These are phyloP conservation scores for Hemileia vastatrix DNA, from an alignment of 1,284 basidiomycete species.

Conservation along the genomic window DNA sequence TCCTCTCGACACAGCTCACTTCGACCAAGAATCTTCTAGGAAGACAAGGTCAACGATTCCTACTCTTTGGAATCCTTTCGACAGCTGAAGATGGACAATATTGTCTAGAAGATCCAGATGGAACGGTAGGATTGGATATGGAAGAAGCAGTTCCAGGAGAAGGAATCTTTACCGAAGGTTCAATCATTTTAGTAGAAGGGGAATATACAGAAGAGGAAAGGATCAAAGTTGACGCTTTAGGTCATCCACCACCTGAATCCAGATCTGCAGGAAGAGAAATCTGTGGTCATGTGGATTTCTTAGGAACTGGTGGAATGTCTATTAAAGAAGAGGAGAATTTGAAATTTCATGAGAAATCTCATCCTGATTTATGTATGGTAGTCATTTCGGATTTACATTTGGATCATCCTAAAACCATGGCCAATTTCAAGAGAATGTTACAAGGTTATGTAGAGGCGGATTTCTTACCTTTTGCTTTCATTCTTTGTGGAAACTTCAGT, in stretches of 20 bases:
- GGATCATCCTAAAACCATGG: slow-evolving; percentile 74
- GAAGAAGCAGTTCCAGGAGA: slow-evolving; percentile 84
- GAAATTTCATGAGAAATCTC: slow-evolving; percentile 8
- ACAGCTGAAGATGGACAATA: slow-evolving; percentile 81
- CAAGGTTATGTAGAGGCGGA: slow-evolving; percentile 85
- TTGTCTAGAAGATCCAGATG: slow-evolving; percentile 88
- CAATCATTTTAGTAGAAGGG: slow-evolving; percentile 87
- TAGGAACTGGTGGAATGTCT: slow-evolving; percentile 82
- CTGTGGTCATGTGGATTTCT: slow-evolving; percentile 87
- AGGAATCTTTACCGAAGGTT: slow-evolving; percentile 93
- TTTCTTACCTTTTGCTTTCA: slow-evolving; percentile 65
- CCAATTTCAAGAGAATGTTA: slow-evolving; percentile 71
- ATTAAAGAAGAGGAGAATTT: slow-evolving; percentile 74
- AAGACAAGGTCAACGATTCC: slow-evolving; percentile 75
- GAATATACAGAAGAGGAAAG: slow-evolving; percentile 88
- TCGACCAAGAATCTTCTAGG: slow-evolving; percentile 95
- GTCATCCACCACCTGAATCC: slow-evolving; percentile 92
- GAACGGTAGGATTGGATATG: slow-evolving; percentile 78
- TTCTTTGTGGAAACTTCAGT: slow-evolving; percentile 92
- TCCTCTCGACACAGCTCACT: no score
- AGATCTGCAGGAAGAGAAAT: slow-evolving; percentile 62
- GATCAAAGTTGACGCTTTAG: slow-evolving; percentile 81
- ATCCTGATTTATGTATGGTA: no score
- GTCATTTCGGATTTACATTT: slow-evolving; percentile 81
- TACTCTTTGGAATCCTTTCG: slow-evolving; percentile 85